Evolutionary conservation across 2,329 filamentous ascomycete genomes (phyloP).

Genomic region (Aspergillus quadrilineatus): DNA sequence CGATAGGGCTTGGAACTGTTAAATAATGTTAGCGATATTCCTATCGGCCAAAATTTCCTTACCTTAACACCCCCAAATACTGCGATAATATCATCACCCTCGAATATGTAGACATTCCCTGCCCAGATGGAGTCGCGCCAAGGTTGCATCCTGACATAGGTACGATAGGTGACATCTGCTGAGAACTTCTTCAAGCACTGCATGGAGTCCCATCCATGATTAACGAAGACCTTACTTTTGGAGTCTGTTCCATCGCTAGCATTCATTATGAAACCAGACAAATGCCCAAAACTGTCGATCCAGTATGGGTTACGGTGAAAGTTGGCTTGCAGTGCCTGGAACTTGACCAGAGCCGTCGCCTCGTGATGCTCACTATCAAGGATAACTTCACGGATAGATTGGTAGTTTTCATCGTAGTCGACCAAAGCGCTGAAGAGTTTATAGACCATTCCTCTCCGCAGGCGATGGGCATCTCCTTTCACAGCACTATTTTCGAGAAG

Average conservation of each 20-base stretch:
- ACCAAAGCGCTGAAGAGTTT: constrained; percentile 65
- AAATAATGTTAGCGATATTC: constrained; percentile 7
- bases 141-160: constrained; percentile 62
- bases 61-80: constrained; percentile 50
- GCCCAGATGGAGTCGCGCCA: constrained; percentile 53
- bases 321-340: constrained; percentile 56
- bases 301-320: constrained; percentile 61
- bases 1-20: constrained; percentile 43
- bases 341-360: constrained; percentile 55
- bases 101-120: constrained; percentile 61
- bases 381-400: constrained; percentile 59
- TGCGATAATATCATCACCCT: constrained; percentile 59
- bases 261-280: constrained; percentile 62
- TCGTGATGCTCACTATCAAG: constrained; percentile 57
- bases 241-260: constrained; percentile 61
- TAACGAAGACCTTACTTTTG: constrained; percentile 61
- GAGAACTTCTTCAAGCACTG: constrained; percentile 55
- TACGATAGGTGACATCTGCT: constrained; percentile 55
- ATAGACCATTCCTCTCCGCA: constrained; percentile 74
- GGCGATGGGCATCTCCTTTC: constrained; percentile 67
- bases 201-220: constrained; percentile 62
- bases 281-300: constrained; percentile 59
- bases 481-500: constrained; percentile 60
- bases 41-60: constrained; percentile 8
- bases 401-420: constrained; percentile 57